Conservation (phyloP, 148 eudicot species). For the Rhododendron mucronatum region DNA sequence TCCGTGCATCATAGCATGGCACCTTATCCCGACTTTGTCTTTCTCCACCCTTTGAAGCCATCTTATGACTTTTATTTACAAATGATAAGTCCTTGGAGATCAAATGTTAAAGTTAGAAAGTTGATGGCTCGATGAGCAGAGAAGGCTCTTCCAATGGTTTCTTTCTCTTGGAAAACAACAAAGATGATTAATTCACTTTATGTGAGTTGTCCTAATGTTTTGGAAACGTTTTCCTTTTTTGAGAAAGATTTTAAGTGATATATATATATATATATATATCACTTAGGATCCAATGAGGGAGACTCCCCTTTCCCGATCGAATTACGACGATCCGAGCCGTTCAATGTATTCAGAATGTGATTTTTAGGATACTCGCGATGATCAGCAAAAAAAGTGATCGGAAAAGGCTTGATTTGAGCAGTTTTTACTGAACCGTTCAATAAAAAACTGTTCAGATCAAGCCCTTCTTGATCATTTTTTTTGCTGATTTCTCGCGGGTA, state of each 20-base stretch:
- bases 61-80: background rate
- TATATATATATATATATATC: too few relatives aligned
- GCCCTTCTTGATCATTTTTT: too few relatives aligned
- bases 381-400: too few relatives aligned
- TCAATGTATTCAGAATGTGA: too few relatives aligned
- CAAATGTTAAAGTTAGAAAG: background rate
- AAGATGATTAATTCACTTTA: background rate
- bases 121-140: background rate
- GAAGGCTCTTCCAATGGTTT: background rate
- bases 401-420: too few relatives aligned
- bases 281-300: too few relatives aligned
- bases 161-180: background rate
- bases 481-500: too few relatives aligned
- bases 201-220: background rate
- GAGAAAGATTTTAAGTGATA: background rate
- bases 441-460: too few relatives aligned
- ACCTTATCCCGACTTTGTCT: background rate
- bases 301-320: too few relatives aligned
- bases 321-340: too few relatives aligned
- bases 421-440: too few relatives aligned
- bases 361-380: too few relatives aligned
- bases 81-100: background rate
- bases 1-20: background rate
- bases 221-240: background rate
- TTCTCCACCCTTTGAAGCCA: background rate